Conservation (phyloP, 164 flowering plant genomes). For the Sedum album region DNA sequence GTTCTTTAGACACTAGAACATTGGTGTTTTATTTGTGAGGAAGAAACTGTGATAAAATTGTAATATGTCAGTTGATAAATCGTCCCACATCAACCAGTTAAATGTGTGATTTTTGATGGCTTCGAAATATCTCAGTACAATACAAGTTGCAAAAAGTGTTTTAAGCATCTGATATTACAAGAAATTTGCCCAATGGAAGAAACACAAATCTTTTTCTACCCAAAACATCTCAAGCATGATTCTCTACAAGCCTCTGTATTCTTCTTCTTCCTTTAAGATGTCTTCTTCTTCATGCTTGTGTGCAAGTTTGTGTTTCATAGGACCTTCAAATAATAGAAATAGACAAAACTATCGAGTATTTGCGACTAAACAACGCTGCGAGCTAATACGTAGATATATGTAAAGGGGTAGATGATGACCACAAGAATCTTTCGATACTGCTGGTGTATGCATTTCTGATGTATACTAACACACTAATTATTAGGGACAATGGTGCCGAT, state of each 20-base stretch:
- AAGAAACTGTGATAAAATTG: too few species aligned
- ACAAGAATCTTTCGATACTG: not conserved
- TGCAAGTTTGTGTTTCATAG: not conserved
- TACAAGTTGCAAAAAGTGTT: not conserved
- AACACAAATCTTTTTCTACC: not conserved
- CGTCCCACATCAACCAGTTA: too few species aligned
- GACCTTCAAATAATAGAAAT: conserved; percentile 1
- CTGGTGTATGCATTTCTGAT: conserved; percentile 8
- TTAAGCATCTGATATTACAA: conserved; percentile 1
- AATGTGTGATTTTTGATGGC: too few species aligned
- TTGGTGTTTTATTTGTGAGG: too few species aligned
- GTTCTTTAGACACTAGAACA: too few species aligned
- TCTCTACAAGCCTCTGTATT: not conserved
- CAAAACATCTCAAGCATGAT: not conserved
- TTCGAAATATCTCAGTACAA: too few species aligned
- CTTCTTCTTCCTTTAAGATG: not conserved
- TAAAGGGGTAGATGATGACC: not conserved
- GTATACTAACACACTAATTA: too few species aligned
- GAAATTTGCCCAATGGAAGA: not conserved
- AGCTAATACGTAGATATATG: not conserved
- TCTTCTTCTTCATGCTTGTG: not conserved
- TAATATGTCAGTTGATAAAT: too few species aligned
- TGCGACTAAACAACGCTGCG: not conserved
- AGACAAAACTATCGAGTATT: not conserved
- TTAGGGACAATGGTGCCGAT: conserved; percentile 77